A percentile compares a stretch with the other conserved stretches of the same genome.
Conservation (phyloP, 768 basidiomycete species). For the Suillus alpinus region DNA sequence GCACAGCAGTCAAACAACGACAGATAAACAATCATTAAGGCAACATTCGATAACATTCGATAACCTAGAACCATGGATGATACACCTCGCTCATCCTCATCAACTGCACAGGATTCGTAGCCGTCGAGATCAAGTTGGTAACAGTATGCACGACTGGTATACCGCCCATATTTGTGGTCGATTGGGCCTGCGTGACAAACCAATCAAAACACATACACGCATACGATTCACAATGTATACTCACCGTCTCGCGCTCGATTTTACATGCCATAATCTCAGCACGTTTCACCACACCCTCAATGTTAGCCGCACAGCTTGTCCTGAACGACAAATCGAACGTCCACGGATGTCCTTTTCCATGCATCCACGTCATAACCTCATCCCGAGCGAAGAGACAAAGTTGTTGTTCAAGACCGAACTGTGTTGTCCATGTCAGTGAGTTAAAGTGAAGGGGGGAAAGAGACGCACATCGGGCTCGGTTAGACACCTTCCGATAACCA, state of each 20-base stretch:
- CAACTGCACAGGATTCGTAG: constrained; percentile 83
- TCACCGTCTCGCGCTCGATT: constrained; percentile 78
- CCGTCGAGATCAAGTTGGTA: constrained; percentile 76
- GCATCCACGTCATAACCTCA: constrained; percentile 81
- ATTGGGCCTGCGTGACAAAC: constrained; percentile 10
- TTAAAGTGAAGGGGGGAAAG: background rate
- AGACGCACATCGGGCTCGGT: constrained; percentile 83
- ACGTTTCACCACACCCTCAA: constrained; percentile 72
- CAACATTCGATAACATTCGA: constrained; percentile 1
- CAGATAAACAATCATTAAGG: background rate
- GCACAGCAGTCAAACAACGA: background rate
- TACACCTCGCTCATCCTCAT: constrained; percentile 84
- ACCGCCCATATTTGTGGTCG: constrained; percentile 17
- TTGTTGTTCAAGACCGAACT: constrained; percentile 93
- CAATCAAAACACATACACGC: background rate
- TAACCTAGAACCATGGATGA: constrained; percentile 74
- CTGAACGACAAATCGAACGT: constrained; percentile 59
- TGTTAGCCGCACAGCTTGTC: constrained; percentile 53
- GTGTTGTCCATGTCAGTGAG: constrained; percentile 4
- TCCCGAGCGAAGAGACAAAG: constrained; percentile 90
- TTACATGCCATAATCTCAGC: constrained; percentile 87
- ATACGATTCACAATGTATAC: constrained; percentile 4
- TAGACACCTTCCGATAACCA: constrained; percentile 87
- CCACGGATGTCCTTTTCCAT: constrained; percentile 53
- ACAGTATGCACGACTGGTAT: constrained; percentile 75